Evolutionary conservation across 768 basidiomycete genomes (phyloP), one percentile per base, ranked within the genome.

Genomic region (Pleurotus giganteus): DNA sequence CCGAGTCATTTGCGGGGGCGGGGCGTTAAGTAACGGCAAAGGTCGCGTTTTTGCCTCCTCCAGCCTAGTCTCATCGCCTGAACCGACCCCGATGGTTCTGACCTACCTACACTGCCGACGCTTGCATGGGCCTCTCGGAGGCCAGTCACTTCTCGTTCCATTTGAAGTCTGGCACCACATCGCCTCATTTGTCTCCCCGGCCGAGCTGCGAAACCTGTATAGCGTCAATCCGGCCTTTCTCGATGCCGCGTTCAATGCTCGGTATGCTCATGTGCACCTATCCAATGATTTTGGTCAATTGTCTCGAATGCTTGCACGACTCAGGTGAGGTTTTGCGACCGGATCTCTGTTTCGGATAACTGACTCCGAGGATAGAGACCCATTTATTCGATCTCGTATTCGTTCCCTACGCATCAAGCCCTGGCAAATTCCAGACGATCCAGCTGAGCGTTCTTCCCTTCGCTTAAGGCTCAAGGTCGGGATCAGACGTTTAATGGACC

Each of bases 351-450:
- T 51, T 21, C 36, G 15, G 36, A 41, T 19, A 15, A 11, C 12
- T 41, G 39, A 13, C 39, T 12, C 27, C 29, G 41, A 49, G 31
- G 29, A 21, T 50, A 71, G 70, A 41, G 60, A 71, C 60, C 66
- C 44, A 6, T 54, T 64, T 41, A 63, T 69, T 32, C 17, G 31
- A 15, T 19, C 12, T 15, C 68, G 67, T 12, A 47, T 56, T 4
- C 58, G 68, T 31, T 74, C 77, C 19, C 71, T 65, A 36, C 60
- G 66, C 27, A 66, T 79, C 29, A 60, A 66, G 42, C 77, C 78
- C 23, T 79, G 76, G 78, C 61, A 69, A 21, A 68, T 78, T 12
- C 65, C 65, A 62, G 45, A 65, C 65, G 39, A 70, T 68, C 49
- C 68, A 66, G 49, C 60, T 56, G 29, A 69, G 60, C 29, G 67